These are phyloP conservation scores for Mycosphaerelloides madeirae DNA, from an alignment of 2,329 filamentous ascomycete genomes.

Conservation along the genomic window DNA sequence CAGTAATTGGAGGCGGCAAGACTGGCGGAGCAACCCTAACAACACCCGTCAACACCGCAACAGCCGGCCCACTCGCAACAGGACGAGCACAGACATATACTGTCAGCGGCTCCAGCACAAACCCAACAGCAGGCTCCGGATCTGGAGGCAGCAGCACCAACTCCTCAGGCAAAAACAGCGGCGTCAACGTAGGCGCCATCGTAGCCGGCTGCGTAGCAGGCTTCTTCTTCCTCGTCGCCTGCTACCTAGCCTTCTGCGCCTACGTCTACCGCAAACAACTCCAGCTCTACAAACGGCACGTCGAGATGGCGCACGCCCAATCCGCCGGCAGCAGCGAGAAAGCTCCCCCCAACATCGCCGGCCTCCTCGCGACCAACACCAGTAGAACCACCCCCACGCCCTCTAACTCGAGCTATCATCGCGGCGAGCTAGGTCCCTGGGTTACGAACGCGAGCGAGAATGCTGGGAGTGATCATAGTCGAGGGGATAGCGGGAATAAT, in stretches of 20 bases:
- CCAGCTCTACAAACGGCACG: constrained; percentile 63
- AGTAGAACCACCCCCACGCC: constrained; percentile 14
- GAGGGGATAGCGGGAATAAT: constrained; percentile 12
- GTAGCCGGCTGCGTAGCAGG: constrained; percentile 60
- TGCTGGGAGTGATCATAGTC: constrained; percentile 30
- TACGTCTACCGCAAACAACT: constrained; percentile 71
- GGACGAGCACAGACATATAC: constrained; percentile 67
- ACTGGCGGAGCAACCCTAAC: constrained; percentile 67
- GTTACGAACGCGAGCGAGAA: constrained; percentile 30
- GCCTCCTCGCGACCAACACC: constrained; percentile 24
- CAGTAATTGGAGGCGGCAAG: constrained; percentile 62
- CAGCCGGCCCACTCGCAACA: constrained; percentile 65
- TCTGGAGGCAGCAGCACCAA: constrained; percentile 28
- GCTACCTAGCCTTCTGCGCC: constrained; percentile 65
- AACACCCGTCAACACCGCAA: constrained; percentile 58
- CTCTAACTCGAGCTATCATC: constrained; percentile 10
- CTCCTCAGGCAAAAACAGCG: constrained; percentile 15
- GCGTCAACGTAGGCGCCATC: constrained; percentile 51
- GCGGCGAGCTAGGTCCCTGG: constrained; percentile 9
- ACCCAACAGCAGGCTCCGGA: constrained; percentile 43
- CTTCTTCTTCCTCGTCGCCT: constrained; percentile 56
- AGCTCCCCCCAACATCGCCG: constrained; percentile 23
- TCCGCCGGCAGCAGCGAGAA: constrained; percentile 34
- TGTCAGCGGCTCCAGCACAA: constrained; percentile 44
- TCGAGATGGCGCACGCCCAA: constrained; percentile 55